These are phyloP conservation scores for Mycena floridula DNA, from an alignment of 768 basidiomycete species.

Conservation along the genomic window DNA sequence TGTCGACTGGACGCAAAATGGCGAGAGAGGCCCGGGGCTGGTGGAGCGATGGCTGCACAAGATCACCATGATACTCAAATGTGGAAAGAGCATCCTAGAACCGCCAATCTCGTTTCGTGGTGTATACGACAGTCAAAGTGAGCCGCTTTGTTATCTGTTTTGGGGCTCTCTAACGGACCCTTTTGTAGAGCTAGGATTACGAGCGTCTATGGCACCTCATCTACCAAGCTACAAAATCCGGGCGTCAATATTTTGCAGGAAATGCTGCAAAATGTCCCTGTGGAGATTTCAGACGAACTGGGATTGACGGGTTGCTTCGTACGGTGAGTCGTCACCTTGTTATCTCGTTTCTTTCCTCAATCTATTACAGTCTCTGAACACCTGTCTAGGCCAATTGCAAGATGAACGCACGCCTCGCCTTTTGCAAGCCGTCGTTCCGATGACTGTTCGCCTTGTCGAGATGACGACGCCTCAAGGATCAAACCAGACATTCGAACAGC, in stretches of 20 bases:
- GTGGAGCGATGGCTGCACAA: slow-evolving; percentile 52
- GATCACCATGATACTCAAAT: slow-evolving; percentile 68
- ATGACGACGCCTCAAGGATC: slow-evolving; percentile 43
- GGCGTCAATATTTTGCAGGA: slow-evolving; percentile 50
- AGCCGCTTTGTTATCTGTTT: slow-evolving; percentile 8
- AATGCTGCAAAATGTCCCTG: slow-evolving; percentile 53
- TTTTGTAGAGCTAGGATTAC: slow-evolving; percentile 47
- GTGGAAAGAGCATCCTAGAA: slow-evolving; percentile 65
- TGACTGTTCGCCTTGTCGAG: slow-evolving; percentile 43
- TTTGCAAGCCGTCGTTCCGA: slow-evolving; percentile 43
- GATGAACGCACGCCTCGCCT: slow-evolving; percentile 54
- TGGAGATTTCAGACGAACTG: slow-evolving; percentile 61
- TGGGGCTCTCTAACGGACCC: too few species aligned
- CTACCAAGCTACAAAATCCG: slow-evolving; percentile 74
- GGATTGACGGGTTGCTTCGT: slow-evolving; percentile 61
- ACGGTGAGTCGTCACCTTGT: slow-evolving; percentile 42
- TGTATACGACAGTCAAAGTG: slow-evolving; percentile 60
- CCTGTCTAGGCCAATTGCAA: slow-evolving; percentile 53
- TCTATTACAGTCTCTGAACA: slow-evolving; percentile 56
- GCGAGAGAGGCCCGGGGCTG: slow-evolving; percentile 55
- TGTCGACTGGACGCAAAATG: slow-evolving; percentile 57
- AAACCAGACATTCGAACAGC: slow-evolving; percentile 53
- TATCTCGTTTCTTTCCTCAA: slow-evolving; percentile 4
- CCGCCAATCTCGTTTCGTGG: slow-evolving; percentile 57
- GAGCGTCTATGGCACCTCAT: slow-evolving; percentile 70